Conservation (phyloP, 371 early-diverging fungal genomes). For the Mortierella sp. region DNA sequence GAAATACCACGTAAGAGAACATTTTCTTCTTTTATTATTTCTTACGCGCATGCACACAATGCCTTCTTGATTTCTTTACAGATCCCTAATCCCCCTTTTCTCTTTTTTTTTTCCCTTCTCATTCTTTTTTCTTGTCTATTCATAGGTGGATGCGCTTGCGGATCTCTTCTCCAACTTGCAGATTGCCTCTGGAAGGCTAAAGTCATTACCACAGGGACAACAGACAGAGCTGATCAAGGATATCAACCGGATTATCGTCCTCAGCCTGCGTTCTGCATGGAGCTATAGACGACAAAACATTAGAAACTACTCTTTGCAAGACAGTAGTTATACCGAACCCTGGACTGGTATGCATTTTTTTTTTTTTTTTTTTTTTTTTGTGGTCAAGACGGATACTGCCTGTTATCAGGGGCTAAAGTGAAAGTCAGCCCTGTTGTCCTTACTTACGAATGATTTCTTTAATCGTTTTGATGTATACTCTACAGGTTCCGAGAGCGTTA, state of each 20-base stretch:
- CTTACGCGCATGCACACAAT: too few relatives aligned
- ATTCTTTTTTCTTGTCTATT: neutral
- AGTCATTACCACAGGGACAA: slow-evolving; percentile 10
- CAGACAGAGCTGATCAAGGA: slow-evolving; percentile 23
- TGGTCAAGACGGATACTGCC: too few relatives aligned
- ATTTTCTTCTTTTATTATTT: neutral
- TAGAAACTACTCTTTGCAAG: slow-evolving; percentile 25
- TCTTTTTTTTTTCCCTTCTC: neutral
- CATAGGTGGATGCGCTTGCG: slow-evolving; percentile 23
- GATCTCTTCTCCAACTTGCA: slow-evolving; percentile 24
- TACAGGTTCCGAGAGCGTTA: slow-evolving; percentile 20
- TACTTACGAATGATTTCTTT: too few relatives aligned
- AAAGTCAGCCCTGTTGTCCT: too few relatives aligned
- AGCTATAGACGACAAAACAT: slow-evolving; percentile 31
- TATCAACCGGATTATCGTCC: slow-evolving; percentile 33
- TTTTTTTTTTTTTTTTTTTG: neutral
- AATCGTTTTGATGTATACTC: too few relatives aligned
- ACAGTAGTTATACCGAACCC: slow-evolving; percentile 25
- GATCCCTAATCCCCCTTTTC: neutral
- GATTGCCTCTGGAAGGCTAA: slow-evolving; percentile 5
- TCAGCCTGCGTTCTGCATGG: slow-evolving; percentile 41
- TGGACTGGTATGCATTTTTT: slow-evolving; percentile 35
- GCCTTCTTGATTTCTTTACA: too few relatives aligned
- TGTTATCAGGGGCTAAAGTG: too few relatives aligned
- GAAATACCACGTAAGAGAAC: slow-evolving; percentile 36